Percentiles rank a stretch among this genome's conserved stretches.
These are phyloP conservation scores for Solanum verrucosum DNA, from an alignment of 257 asterid genomes.

Conservation along the genomic window DNA sequence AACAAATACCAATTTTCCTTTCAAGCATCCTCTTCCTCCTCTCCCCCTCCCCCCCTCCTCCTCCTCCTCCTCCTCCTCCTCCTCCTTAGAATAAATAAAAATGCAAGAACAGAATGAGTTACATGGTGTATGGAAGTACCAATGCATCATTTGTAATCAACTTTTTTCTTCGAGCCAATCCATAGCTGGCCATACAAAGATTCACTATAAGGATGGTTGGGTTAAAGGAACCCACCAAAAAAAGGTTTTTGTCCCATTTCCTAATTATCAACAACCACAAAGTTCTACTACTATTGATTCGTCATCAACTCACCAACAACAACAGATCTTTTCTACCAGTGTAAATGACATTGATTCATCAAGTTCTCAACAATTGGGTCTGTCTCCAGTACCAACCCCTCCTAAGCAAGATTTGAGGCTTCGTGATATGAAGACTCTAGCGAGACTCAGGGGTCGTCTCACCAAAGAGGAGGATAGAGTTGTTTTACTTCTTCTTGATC, in stretches of 20 bases:
- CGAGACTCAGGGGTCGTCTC: too few relatives aligned
- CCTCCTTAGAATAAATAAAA: background rate
- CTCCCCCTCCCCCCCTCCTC: too few relatives aligned
- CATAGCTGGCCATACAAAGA: background rate
- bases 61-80: background rate
- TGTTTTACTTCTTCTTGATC: too few relatives aligned
- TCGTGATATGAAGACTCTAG: too few relatives aligned
- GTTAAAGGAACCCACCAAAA: background rate
- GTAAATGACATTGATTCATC: too few relatives aligned
- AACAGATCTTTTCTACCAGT: too few relatives aligned
- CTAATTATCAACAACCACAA: background rate
- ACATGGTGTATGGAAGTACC: background rate
- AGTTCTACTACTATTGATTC: background rate
- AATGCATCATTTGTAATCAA: background rate
- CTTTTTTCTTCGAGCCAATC: background rate
- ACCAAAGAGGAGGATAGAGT: too few relatives aligned
- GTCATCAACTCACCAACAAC: too few relatives aligned
- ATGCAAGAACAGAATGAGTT: background rate
- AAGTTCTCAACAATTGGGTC: too few relatives aligned
- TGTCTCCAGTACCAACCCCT: too few relatives aligned
- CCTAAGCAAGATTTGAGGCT: too few relatives aligned
- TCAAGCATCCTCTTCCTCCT: background rate
- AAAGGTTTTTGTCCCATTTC: background rate
- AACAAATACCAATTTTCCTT: background rate
- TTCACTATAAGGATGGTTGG: background rate